Percentiles rank a stretch among this genome's conserved stretches.
phyloP scores from a whole-genome alignment of 176 grass and related monocot species.

The Tuctoria greenei region DNA sequence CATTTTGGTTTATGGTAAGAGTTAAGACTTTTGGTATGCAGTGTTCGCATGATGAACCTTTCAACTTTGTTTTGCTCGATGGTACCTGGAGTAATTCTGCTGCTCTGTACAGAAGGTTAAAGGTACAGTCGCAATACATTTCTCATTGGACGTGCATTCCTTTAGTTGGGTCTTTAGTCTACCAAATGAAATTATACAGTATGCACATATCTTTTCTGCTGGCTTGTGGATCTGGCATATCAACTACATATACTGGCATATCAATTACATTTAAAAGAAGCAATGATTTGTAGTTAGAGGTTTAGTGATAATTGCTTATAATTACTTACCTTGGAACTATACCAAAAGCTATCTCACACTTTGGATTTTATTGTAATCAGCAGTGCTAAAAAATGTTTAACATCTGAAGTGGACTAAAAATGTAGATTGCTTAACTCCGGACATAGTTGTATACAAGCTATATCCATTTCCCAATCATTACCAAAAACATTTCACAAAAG shows the following conservation, averaged over 20 bases:
- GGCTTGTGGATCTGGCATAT: background rate
- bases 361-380: background rate
- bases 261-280: background rate
- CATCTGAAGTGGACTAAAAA: background rate
- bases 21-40: constrained; percentile 34
- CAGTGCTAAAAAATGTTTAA: background rate
- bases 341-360: background rate
- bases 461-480: background rate
- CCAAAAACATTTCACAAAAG: background rate
- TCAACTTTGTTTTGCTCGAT: constrained; percentile 85
- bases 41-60: constrained; percentile 44
- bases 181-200: background rate
- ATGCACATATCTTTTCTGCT: background rate
- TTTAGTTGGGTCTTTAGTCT: background rate
- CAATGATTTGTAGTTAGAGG: background rate
- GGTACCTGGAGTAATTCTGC: constrained; percentile 89
- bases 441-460: background rate
- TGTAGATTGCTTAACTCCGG: background rate
- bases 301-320: background rate
- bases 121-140: constrained; percentile 45
- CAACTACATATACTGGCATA: background rate
- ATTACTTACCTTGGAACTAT: background rate
- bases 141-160: constrained; percentile 10
- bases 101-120: constrained; percentile 88
- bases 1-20: constrained; percentile 1